Evolutionary conservation across 1,284 basidiomycete species (phyloP).

Genomic region (Tranzscheliella williamsii): DNA sequence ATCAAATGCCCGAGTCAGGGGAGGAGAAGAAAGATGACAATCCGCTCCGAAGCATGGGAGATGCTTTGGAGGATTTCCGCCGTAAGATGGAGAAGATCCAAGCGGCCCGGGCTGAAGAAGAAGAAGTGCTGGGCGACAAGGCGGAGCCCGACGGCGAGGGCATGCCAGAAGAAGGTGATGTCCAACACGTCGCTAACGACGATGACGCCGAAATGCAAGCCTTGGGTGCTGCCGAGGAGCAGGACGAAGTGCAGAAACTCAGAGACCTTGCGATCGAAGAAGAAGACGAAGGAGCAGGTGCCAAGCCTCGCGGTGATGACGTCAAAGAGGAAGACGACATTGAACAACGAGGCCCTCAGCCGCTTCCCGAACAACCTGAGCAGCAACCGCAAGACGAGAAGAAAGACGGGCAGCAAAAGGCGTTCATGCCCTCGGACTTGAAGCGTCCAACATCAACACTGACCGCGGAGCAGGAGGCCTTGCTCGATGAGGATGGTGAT

Average conservation of each 20-base stretch:
- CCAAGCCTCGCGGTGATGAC: conserved; percentile 59
- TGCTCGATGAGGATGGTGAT: conserved; percentile 20
- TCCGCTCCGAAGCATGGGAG: conserved; percentile 80
- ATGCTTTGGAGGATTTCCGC: conserved; percentile 80
- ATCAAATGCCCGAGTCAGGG: conserved; percentile 33
- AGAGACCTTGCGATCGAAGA: conserved; percentile 57
- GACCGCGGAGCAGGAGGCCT: conserved; percentile 22
- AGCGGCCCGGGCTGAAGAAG: conserved; percentile 64
- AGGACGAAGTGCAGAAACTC: conserved; percentile 72
- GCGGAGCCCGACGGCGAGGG: conserved; percentile 65
- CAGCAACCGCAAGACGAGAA: conserved; percentile 56
- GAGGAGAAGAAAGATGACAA: conserved; percentile 63
- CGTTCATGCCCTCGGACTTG: conserved; percentile 49
- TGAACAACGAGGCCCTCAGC: conserved; percentile 14
- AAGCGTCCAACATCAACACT: conserved; percentile 13
- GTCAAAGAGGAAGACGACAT: conserved; percentile 20
- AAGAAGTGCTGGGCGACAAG: conserved; percentile 49
- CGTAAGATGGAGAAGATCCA: conserved; percentile 84
- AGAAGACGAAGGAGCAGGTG: conserved; percentile 41
- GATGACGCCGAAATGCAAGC: conserved; percentile 81
- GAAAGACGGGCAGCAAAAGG: conserved; percentile 42
- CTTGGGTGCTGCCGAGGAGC: conserved; percentile 74
- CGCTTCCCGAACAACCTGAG: conserved; percentile 48
- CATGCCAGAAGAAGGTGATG: conserved; percentile 61
- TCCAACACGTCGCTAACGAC: conserved; percentile 80